phyloP scores from a whole-genome alignment of 352 stramenopile species.

The Pythium utonaiense region DNA sequence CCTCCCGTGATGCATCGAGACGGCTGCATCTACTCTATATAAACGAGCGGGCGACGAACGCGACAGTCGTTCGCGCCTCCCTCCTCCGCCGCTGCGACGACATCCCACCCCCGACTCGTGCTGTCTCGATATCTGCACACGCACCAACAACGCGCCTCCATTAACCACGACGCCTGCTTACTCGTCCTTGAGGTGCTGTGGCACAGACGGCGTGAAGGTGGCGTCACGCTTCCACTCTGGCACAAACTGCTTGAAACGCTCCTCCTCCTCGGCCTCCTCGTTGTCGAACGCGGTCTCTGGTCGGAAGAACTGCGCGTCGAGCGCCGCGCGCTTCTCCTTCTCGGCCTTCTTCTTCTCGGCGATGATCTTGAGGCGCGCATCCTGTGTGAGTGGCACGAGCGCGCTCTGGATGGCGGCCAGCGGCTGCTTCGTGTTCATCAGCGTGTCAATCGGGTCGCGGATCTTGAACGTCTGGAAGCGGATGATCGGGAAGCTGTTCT shows the following conservation, averaged over 20 bases:
- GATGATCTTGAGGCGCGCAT: constrained; percentile 26
- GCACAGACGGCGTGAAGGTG: constrained; percentile 58
- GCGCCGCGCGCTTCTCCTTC: constrained; percentile 28
- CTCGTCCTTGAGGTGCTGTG: constrained; percentile 59
- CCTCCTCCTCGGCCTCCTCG: constrained; percentile 56
- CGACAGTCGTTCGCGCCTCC: background rate
- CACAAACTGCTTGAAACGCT: constrained; percentile 77
- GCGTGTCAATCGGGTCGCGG: constrained; percentile 70
- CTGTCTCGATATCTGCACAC: background rate
- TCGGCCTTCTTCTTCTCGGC: constrained; percentile 34
- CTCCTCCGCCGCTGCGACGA: background rate
- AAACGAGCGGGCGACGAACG: background rate
- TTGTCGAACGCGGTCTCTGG: constrained; percentile 55
- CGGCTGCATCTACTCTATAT: background rate
- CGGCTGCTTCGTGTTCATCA: constrained; percentile 81
- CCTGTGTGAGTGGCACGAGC: constrained; percentile 41
- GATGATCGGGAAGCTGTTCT: constrained; percentile 82
- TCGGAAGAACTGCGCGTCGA: constrained; percentile 29
- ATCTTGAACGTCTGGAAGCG: constrained; percentile 88
- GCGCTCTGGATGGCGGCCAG: constrained; percentile 53
- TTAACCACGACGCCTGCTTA: background rate
- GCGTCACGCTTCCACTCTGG: constrained; percentile 84
- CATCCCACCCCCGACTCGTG: background rate
- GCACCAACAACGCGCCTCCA: background rate
- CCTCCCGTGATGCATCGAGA: background rate